Percentiles rank a stretch among this genome's conserved stretches.
Evolutionary conservation across 2,329 filamentous ascomycete species (phyloP).

Genomic region (Colletotrichum sansevieriae): DNA sequence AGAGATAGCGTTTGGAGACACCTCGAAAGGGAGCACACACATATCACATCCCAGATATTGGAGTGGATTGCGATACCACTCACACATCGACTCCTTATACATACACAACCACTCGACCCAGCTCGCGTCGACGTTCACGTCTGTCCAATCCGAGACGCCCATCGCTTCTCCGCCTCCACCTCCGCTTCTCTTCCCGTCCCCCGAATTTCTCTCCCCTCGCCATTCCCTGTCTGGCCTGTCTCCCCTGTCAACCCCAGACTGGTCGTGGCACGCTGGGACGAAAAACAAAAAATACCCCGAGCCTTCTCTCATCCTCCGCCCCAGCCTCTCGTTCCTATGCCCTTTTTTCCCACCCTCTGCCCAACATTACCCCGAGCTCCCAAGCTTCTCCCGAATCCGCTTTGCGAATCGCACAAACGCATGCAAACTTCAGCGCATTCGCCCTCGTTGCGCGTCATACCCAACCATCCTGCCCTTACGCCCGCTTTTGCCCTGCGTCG

Average conservation of each 20-base stretch:
- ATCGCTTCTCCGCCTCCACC: constrained; percentile 28
- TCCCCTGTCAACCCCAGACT: neutral
- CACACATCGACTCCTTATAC: too few relatives aligned
- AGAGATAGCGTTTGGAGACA: too few relatives aligned
- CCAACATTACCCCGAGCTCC: constrained; percentile 61
- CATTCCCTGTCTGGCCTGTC: constrained; percentile 11
- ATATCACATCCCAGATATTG: too few relatives aligned
- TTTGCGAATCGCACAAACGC: constrained; percentile 35
- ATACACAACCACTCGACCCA: neutral
- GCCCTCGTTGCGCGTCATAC: constrained; percentile 47
- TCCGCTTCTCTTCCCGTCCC: constrained; percentile 29
- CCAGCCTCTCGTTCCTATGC: constrained; percentile 29
- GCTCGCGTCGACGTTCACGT: neutral
- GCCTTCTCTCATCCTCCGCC: constrained; percentile 33
- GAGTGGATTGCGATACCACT: too few relatives aligned
- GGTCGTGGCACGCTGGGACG: constrained; percentile 37
- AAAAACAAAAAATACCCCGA: constrained; percentile 41
- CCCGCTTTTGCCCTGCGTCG: neutral
- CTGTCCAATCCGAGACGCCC: constrained; percentile 23
- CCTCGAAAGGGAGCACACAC: too few relatives aligned
- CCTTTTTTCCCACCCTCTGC: constrained; percentile 50
- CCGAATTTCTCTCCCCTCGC: constrained; percentile 22
- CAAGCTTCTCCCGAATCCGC: constrained; percentile 36
- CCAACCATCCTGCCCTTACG: constrained; percentile 36
- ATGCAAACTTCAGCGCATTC: constrained; percentile 38